These are phyloP conservation scores for Rhizophlyctis rosea DNA, from an alignment of 192 early-diverging fungal species.

Conservation along the genomic window DNA sequence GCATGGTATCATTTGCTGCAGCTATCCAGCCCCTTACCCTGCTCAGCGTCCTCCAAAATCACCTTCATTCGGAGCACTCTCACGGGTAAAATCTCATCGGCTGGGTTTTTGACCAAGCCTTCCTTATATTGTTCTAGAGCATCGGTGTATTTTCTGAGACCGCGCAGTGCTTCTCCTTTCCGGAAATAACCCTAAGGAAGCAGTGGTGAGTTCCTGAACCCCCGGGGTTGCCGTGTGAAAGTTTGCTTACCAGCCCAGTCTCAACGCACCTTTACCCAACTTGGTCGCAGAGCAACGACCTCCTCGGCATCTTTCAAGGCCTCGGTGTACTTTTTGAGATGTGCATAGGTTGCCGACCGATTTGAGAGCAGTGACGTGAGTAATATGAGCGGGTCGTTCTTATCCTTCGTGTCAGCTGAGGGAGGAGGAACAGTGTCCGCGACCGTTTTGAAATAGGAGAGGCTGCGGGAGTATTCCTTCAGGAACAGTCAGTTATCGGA, in stretches of 20 bases:
- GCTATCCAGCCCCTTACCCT: not conserved
- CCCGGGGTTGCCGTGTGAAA: not conserved
- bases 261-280: constrained; percentile 38
- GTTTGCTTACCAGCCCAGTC: too few species aligned
- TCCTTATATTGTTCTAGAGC: constrained; percentile 32
- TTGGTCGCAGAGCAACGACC: constrained; percentile 48
- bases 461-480: not conserved
- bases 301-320: constrained; percentile 69
- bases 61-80: constrained; percentile 3
- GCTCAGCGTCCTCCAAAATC: constrained; percentile 6
- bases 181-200: constrained; percentile 35
- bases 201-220: not conserved
- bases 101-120: constrained; percentile 24
- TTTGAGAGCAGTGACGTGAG: constrained; percentile 71
- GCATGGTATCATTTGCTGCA: constrained; percentile 9
- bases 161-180: constrained; percentile 32
- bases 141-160: constrained; percentile 14
- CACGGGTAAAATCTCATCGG: constrained; percentile 11
- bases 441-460: too few species aligned
- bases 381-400: constrained; percentile 28
- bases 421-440: too few species aligned
- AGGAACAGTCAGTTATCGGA: not conserved
- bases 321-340: constrained; percentile 58
- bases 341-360: constrained; percentile 62
- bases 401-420: not conserved